Evolutionary conservation across 306 rosid genomes (phyloP), one percentile per base, ranked within the genome.

Genomic region (Glycine latifolia): DNA sequence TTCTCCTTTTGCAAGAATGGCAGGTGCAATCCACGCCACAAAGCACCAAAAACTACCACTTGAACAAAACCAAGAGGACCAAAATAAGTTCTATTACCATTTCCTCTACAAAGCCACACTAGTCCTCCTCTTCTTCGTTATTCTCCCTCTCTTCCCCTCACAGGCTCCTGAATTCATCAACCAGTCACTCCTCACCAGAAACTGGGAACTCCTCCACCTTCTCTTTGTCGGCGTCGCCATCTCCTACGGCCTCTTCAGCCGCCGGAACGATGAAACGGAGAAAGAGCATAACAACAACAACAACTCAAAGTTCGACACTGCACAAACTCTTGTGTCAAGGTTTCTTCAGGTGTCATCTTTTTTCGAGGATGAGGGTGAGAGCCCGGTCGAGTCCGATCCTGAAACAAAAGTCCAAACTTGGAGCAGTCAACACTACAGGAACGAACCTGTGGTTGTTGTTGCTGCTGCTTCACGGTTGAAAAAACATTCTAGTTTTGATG

Each of bases 201-300:
- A 90, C 77, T 96, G 99, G 99, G 98, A 96, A 94, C 92, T 96
- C 66, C 87, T 96, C 15, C 94, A 92, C 85, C 96, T 96, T 62
- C 84, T 96, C 50, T 84, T 96, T 58, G 97, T 90, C 17, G 99
- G 99, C 8, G 89, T 96, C 2, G 98, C 97, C 1, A 87, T 96
- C 88, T 93, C 99, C 20, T 96, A 93, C 47, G 98, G 98, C 1
- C 82, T 93, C 1, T 96, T 96, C 76, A 89, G 99, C 76, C 89
- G 91, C 9, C 62, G 89, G 54, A 91, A 85, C 69, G 84, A 93
- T 3, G 92, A 87, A 37, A 59, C 67, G 4, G 93, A 89, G 46
- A 88, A 90, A 70, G 96, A 91, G 3, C 80, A 26, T 26, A 26
- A 26, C 31, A 26, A 26, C 31, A 20, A 67, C 35, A 75, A 68